Conservation (phyloP, 768 basidiomycete species). For the Gelatoporia subvermispora region DNA sequence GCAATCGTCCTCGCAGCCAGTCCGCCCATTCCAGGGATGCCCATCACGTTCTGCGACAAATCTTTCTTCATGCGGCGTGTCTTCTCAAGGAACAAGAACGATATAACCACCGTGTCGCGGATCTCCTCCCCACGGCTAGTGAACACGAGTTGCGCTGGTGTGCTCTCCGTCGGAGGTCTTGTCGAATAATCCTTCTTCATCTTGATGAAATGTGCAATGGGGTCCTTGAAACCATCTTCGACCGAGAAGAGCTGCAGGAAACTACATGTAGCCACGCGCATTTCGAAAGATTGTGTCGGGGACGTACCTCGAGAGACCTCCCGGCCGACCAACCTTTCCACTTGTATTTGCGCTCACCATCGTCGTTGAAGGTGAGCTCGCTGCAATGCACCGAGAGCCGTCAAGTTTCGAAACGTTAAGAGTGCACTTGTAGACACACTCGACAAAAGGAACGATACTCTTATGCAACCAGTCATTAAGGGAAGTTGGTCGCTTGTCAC, state of each 20-base stretch:
- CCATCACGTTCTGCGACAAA: conserved; percentile 16
- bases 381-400: conserved; percentile 25
- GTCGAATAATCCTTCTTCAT: conserved; percentile 20
- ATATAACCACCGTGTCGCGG: conserved; percentile 33
- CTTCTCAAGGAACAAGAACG: conserved; percentile 40
- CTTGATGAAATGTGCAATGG: conserved; percentile 33
- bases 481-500: conserved; percentile 25
- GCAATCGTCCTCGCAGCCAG: no score
- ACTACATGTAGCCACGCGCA: not conserved
- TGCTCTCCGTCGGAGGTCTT: conserved; percentile 15
- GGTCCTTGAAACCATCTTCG: conserved; percentile 25
- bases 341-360: conserved; percentile 30
- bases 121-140: conserved; percentile 30
- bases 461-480: conserved; percentile 36
- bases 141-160: conserved; percentile 30
- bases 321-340: conserved; percentile 39
- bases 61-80: conserved; percentile 27
- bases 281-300: not conserved
- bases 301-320: conserved; percentile 29
- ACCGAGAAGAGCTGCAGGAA: conserved; percentile 29
- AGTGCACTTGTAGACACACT: conserved; percentile 23
- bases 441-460: conserved; percentile 35
- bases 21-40: no score
- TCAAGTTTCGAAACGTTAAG: not conserved
- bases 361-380: conserved; percentile 33